Evolutionary conservation across 805 yeast genomes (phyloP), one percentile per base, ranked within the genome.

Genomic region (Priceomyces melissophilus): DNA sequence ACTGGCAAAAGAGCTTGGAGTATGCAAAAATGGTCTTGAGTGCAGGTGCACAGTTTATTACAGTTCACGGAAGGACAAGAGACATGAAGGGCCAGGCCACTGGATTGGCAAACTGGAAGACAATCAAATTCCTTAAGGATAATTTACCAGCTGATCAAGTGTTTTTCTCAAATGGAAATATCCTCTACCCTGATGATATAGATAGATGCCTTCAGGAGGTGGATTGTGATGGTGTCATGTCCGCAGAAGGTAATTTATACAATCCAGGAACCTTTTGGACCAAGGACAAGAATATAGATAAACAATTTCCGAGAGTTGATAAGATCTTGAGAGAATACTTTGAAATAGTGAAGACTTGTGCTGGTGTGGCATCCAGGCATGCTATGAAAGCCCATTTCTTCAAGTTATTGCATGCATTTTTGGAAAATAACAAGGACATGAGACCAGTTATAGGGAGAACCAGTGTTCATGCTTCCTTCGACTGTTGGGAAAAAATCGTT

Each of bases 1-100:
- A 85, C 51, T 76, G 82, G 71, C 83, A 84, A 42, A 89, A 89
- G 69, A 79, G 91, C 2, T 71, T 93, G 39, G 82, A 76, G 30
- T 93, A 93, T 57, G 98, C 99, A 4, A 79, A 78, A 59, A 81
- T 86, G 87, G 89, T 93, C 20, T 69, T 93, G 14, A 74, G 73
- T 45, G 96, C 98, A 0, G 99, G 99, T 9, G 99, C 99, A 0
- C 96, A 90, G 64, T 87, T 91, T 60, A 68, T 93, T 30, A 89
- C 97, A 1, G 85, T 93, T 7, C 99, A 93, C 61, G 98, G 98
- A 2, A 77, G 99, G 52, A 84, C 97, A 1, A 75, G 99, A 48
- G 99, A 91, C 43, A 91, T 89, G 95, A 93, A 93, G 63, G 99
- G 99, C 5, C 98, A 91, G 60, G 77, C 79, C 44, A 91, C 99